Percentiles rank a stretch among this genome's conserved stretches.
These are phyloP conservation scores for Articulospora tetracladia DNA, from an alignment of 495 filamentous ascomycete species.

Conservation along the genomic window DNA sequence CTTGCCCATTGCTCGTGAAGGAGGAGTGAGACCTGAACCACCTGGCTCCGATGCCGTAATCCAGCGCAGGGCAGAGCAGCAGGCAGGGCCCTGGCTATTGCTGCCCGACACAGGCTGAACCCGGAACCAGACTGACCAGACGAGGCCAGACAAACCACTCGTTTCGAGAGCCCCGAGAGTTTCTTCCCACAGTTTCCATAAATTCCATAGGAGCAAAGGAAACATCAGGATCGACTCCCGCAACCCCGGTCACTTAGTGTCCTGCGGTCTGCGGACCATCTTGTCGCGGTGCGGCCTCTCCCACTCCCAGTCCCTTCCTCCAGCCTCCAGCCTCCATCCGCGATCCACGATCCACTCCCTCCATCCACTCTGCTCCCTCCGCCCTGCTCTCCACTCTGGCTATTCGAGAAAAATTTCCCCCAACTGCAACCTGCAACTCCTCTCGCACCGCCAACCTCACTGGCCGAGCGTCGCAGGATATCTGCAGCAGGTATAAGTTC, in stretches of 20 bases:
- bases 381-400: not conserved
- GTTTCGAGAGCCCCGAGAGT: not conserved
- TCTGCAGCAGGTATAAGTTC: conserved; percentile 22
- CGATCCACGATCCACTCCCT: no score
- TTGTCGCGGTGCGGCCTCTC: not conserved
- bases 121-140: not conserved
- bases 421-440: not conserved
- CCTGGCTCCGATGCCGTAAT: not conserved
- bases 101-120: conserved; percentile 28
- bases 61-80: not conserved
- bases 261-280: not conserved
- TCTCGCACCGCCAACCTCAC: not conserved
- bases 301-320: not conserved
- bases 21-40: not conserved
- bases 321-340: not conserved
- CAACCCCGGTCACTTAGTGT: not conserved
- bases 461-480: conserved; percentile 1
- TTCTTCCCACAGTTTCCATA: not conserved
- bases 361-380: not conserved
- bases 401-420: not conserved
- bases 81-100: conserved; percentile 11
- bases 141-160: not conserved
- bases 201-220: not conserved
- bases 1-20: not conserved
- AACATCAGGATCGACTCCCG: not conserved